A percentile compares a stretch with the other conserved stretches of the same genome.
Evolutionary conservation across 176 grass and related monocot genomes (phyloP).

Genomic region (Pontederia paniculata): DNA sequence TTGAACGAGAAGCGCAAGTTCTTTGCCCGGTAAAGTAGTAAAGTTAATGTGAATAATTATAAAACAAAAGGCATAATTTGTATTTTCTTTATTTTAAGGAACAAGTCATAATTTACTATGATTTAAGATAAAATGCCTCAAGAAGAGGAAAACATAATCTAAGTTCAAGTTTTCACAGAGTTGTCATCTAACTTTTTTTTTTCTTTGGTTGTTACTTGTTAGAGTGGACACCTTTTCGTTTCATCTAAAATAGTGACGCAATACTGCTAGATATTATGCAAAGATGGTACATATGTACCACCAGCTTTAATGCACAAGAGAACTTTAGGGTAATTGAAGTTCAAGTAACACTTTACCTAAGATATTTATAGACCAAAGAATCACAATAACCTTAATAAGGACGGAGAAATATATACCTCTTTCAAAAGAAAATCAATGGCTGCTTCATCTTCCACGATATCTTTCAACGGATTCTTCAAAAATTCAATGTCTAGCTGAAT

Average conservation of each 20-base stretch:
- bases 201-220: too few species aligned
- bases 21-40: neutral
- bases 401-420: conserved; percentile 46
- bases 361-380: neutral
- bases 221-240: too few species aligned
- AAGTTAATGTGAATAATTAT: neutral
- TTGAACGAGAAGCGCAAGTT: neutral
- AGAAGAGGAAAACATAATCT: too few species aligned
- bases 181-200: too few species aligned
- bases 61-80: neutral
- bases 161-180: too few species aligned
- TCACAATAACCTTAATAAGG: neutral
- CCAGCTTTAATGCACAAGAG: too few species aligned
- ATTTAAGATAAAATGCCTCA: too few species aligned
- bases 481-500: conserved; percentile 99
- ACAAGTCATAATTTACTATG: too few species aligned
- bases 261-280: too few species aligned
- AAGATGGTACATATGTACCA: too few species aligned
- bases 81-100: too few species aligned
- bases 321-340: neutral
- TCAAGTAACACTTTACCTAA: neutral
- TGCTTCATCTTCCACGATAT: conserved; percentile 85
- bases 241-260: too few species aligned
- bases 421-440: conserved; percentile 90
- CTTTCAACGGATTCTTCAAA: conserved; percentile 81